These are phyloP conservation scores for Collybia sordida DNA, from an alignment of 768 basidiomycete genomes.

Conservation along the genomic window DNA sequence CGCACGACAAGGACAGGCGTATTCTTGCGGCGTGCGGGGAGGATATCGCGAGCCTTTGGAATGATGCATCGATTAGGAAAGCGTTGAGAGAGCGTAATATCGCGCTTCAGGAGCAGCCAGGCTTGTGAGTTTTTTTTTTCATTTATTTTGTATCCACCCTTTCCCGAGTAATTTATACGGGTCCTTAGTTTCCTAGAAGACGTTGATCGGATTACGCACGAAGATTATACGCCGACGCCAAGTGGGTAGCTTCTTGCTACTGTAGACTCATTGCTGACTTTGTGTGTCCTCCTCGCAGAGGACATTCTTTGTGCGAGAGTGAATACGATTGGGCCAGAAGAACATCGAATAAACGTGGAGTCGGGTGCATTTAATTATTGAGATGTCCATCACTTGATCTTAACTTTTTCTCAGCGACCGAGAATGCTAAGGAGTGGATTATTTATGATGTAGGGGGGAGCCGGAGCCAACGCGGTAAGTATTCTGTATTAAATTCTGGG, in stretches of 20 bases:
- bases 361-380: slow-evolving; percentile 22
- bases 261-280: not conserved
- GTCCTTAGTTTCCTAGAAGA: slow-evolving; percentile 56
- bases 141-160: not conserved
- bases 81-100: slow-evolving; percentile 43
- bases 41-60: slow-evolving; percentile 59
- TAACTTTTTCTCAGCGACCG: slow-evolving; percentile 32
- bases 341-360: slow-evolving; percentile 57
- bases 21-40: slow-evolving; percentile 53
- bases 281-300: slow-evolving; percentile 28
- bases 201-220: slow-evolving; percentile 46
- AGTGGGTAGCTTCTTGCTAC: slow-evolving; percentile 31
- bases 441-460: slow-evolving; percentile 71
- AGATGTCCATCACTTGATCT: slow-evolving; percentile 57
- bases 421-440: slow-evolving; percentile 49
- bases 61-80: slow-evolving; percentile 40
- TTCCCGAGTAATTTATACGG: not conserved
- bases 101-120: slow-evolving; percentile 53
- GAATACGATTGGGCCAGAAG: slow-evolving; percentile 63
- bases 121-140: slow-evolving; percentile 47
- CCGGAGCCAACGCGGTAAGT: slow-evolving; percentile 52
- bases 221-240: slow-evolving; percentile 51
- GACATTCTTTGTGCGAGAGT: slow-evolving; percentile 67
- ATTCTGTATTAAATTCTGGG: not conserved
- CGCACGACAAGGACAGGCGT: slow-evolving; percentile 41